phyloP scores from a whole-genome alignment of 495 filamentous ascomycete species.

The Lepidopterella palustris region DNA sequence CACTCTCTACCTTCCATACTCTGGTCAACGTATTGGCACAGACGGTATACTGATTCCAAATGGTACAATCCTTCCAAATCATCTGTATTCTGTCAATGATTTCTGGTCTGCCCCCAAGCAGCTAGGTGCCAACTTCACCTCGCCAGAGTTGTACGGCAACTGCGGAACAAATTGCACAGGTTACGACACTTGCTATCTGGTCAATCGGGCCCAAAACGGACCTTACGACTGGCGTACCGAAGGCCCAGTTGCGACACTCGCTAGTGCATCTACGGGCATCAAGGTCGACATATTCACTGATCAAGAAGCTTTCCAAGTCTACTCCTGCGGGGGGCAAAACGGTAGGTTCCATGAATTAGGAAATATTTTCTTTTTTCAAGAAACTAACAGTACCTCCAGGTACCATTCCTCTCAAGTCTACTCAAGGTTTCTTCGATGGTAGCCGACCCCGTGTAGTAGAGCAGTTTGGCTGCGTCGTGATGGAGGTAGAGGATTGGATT shows the following conservation, averaged over 20 bases:
- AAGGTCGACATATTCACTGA: conserved; percentile 29
- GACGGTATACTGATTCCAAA: conserved; percentile 75
- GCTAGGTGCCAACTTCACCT: conserved; percentile 58
- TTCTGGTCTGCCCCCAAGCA: conserved; percentile 67
- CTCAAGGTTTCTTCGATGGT: conserved; percentile 31
- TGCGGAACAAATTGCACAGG: conserved; percentile 65
- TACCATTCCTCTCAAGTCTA: conserved; percentile 36
- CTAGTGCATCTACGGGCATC: conserved; percentile 32
- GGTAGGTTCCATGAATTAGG: conserved; percentile 11
- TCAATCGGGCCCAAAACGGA: conserved; percentile 43
- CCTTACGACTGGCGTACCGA: conserved; percentile 53
- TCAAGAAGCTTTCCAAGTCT: conserved; percentile 33
- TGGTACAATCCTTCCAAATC: conserved; percentile 61
- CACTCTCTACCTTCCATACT: conserved; percentile 61
- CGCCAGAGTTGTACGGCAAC: conserved; percentile 44
- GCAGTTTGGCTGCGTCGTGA: conserved; percentile 54
- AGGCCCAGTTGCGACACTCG: conserved; percentile 54
- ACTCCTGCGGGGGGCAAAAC: conserved; percentile 31
- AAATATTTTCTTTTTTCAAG: neutral
- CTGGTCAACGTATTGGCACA: conserved; percentile 59
- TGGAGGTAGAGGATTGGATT: conserved; percentile 41
- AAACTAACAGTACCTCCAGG: conserved; percentile 22
- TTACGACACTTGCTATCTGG: conserved; percentile 48
- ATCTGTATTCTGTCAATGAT: conserved; percentile 55
- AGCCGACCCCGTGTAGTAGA: conserved; percentile 39